These are phyloP conservation scores for Raffaelea deltoideospora DNA, from an alignment of 2,329 filamentous ascomycete species.

Conservation along the genomic window DNA sequence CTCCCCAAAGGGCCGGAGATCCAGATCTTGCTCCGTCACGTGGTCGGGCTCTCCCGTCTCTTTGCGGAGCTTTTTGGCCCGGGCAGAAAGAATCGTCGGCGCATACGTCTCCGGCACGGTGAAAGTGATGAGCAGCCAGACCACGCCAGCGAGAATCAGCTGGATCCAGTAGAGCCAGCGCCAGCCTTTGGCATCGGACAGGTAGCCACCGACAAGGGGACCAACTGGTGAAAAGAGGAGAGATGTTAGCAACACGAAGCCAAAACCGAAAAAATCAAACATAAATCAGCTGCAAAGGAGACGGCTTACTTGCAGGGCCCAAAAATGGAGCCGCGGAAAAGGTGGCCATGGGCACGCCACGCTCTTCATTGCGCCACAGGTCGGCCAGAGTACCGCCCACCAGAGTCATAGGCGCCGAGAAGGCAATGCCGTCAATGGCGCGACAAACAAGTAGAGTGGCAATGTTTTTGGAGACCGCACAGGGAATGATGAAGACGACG, in stretches of 20 bases:
- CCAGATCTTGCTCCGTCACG: constrained; percentile 70
- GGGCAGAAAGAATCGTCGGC: constrained; percentile 55
- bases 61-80: constrained; percentile 58
- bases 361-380: constrained; percentile 71
- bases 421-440: constrained; percentile 67
- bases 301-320: constrained; percentile 48
- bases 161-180: constrained; percentile 42
- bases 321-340: constrained; percentile 74
- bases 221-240: constrained; percentile 28
- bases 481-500: constrained; percentile 67
- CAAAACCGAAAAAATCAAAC: not conserved
- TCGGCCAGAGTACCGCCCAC: constrained; percentile 73
- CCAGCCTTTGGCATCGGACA: constrained; percentile 13
- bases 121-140: not conserved
- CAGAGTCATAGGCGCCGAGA: constrained; percentile 74
- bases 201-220: constrained; percentile 58
- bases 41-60: constrained; percentile 50
- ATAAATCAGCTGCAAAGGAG: not conserved
- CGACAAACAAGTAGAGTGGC: constrained; percentile 61
- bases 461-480: constrained; percentile 63
- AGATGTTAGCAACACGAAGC: constrained; percentile 3
- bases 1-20: constrained; percentile 52
- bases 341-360: constrained; percentile 75
- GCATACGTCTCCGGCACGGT: constrained; percentile 55
- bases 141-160: constrained; percentile 1